Conservation (phyloP, 306 rosid genomes). For the Hippophae rhamnoides region DNA sequence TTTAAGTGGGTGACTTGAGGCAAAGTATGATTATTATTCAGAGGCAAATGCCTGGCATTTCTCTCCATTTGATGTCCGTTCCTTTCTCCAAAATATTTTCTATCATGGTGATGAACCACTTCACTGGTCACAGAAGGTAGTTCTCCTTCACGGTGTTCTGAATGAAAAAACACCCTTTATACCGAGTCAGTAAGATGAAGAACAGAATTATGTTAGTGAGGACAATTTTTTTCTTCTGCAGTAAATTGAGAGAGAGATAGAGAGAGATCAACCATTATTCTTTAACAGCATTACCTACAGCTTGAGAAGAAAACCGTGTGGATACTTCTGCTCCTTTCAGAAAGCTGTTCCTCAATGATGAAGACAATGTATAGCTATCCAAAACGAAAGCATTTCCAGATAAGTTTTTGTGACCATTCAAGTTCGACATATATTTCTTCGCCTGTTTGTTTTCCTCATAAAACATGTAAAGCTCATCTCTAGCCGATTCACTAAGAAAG, state of each 20-base stretch:
- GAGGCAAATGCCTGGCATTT: slow-evolving; percentile 28
- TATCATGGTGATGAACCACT: slow-evolving; percentile 30
- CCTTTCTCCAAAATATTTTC: slow-evolving; percentile 30
- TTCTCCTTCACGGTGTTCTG: slow-evolving; percentile 47
- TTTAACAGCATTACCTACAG: slow-evolving; percentile 39
- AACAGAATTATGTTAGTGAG: background rate
- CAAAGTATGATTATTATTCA: slow-evolving; percentile 16
- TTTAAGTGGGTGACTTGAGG: slow-evolving; percentile 31
- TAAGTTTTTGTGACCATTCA: slow-evolving; percentile 28
- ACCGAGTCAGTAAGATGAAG: slow-evolving; percentile 10
- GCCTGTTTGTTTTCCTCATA: slow-evolving; percentile 37
- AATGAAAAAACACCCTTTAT: slow-evolving; percentile 28
- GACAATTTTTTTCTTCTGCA: background rate
- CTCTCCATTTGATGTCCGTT: slow-evolving; percentile 32
- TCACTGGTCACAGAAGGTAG: slow-evolving; percentile 21
- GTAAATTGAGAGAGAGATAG: slow-evolving; percentile 2
- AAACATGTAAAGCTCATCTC: slow-evolving; percentile 76
- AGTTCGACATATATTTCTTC: slow-evolving; percentile 21
- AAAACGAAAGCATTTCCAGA: slow-evolving; percentile 29
- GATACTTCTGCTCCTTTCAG: slow-evolving; percentile 25
- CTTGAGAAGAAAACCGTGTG: slow-evolving; percentile 25
- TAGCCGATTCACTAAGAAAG: slow-evolving; percentile 39
- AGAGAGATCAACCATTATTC: slow-evolving; percentile 6
- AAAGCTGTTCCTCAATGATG: slow-evolving; percentile 23
- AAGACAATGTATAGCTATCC: slow-evolving; percentile 26